Evolutionary conservation across 805 yeast species (phyloP).

Genomic region (Wickerhamiella hasegawae): DNA sequence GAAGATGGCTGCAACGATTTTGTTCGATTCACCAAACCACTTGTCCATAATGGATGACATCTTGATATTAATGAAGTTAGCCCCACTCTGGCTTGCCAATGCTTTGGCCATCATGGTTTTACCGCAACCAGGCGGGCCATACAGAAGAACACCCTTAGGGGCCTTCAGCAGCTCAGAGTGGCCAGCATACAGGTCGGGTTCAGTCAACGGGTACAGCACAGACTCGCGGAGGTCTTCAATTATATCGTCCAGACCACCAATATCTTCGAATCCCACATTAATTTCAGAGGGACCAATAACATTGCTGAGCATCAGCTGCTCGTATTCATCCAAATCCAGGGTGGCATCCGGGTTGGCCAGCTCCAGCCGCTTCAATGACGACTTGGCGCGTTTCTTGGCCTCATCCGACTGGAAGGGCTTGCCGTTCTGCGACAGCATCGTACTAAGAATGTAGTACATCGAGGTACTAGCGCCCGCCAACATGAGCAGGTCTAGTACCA

Average conservation of each 20-base stretch:
- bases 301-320: slow-evolving; percentile 55
- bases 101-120: slow-evolving; percentile 97
- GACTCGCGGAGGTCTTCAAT: slow-evolving; percentile 77
- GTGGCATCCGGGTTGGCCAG: slow-evolving; percentile 41
- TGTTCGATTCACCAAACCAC: slow-evolving; percentile 95
- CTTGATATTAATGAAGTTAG: slow-evolving; percentile 76
- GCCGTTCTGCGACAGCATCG: slow-evolving; percentile 28
- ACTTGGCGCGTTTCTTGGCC: slow-evolving; percentile 42
- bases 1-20: slow-evolving; percentile 83
- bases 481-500: slow-evolving; percentile 30
- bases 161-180: slow-evolving; percentile 62
- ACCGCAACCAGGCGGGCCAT: slow-evolving; percentile 98
- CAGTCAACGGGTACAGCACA: slow-evolving; percentile 70
- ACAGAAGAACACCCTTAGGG: slow-evolving; percentile 83
- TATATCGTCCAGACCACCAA: slow-evolving; percentile 77
- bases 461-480: slow-evolving; percentile 52
- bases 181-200: slow-evolving; percentile 32
- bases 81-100: slow-evolving; percentile 78
- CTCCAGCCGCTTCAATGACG: slow-evolving; percentile 41
- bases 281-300: slow-evolving; percentile 79
- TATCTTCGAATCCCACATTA: slow-evolving; percentile 55
- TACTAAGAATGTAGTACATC: slow-evolving; percentile 43
- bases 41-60: slow-evolving; percentile 93
- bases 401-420: slow-evolving; percentile 33
- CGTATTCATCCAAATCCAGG: slow-evolving; percentile 52